Percentiles rank a stretch among this genome's conserved stretches.
Conservation (phyloP, 2,329 filamentous ascomycete species). For the Ophiostoma sp. region DNA sequence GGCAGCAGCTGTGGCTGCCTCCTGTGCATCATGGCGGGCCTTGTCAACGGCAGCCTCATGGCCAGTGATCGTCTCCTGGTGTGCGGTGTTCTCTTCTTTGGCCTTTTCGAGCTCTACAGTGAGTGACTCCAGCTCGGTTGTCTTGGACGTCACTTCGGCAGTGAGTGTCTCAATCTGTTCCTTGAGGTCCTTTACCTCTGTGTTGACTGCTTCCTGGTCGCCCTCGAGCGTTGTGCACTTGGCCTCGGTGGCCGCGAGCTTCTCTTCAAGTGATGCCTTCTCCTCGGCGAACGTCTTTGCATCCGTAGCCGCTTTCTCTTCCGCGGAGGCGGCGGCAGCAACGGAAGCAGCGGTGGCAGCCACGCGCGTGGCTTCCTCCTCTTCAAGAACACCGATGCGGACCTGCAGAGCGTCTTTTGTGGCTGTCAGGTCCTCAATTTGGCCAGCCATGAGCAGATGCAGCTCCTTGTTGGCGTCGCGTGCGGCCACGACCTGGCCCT, state of each 20-base stretch:
- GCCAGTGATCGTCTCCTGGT: neutral
- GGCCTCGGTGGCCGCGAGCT: constrained; percentile 15
- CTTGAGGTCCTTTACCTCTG: neutral
- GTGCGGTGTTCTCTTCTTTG: constrained; percentile 9
- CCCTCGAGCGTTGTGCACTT: neutral
- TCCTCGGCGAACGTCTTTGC: neutral
- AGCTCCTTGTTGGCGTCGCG: constrained; percentile 25
- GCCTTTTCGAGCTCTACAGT: neutral
- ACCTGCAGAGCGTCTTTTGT: constrained; percentile 26
- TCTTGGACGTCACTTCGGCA: constrained; percentile 4
- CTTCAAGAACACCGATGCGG: constrained; percentile 21
- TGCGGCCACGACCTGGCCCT: constrained; percentile 24
- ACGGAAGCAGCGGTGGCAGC: neutral
- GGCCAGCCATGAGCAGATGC: constrained; percentile 25
- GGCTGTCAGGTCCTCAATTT: constrained; percentile 27
- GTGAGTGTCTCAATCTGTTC: neutral
- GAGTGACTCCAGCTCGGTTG: neutral
- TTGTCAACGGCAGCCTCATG: constrained; percentile 11
- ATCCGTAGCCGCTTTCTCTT: neutral
- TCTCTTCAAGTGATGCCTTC: neutral
- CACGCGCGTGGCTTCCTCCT: constrained; percentile 16
- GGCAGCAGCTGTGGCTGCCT: neutral
- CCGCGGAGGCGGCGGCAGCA: neutral
- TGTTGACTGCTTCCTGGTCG: constrained; percentile 2
- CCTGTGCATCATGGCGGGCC: neutral